A percentile compares a stretch with the other conserved stretches of the same genome.
phyloP scores from a whole-genome alignment of 2,329 filamentous ascomycete genomes.

The Alternaria infectoria region DNA sequence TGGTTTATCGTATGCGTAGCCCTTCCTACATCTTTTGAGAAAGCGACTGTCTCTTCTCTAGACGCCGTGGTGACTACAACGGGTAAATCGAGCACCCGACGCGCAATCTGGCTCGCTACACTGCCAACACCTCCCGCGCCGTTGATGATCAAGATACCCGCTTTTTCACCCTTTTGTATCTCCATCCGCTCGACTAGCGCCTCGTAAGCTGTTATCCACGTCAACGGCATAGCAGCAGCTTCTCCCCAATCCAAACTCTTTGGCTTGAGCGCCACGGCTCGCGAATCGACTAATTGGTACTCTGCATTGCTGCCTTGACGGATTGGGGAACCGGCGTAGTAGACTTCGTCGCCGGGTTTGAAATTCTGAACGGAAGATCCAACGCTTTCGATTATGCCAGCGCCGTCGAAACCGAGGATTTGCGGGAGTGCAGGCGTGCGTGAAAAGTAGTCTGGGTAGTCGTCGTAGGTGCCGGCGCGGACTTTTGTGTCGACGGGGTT shows the following conservation, averaged over 20 bases:
- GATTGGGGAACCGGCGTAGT: slow-evolving; percentile 9
- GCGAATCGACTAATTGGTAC: slow-evolving; percentile 6
- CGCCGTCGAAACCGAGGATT: slow-evolving; percentile 11
- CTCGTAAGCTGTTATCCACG: slow-evolving; percentile 12
- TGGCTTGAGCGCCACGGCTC: slow-evolving; percentile 8
- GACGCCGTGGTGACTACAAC: slow-evolving; percentile 12
- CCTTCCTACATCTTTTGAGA: slow-evolving; percentile 7
- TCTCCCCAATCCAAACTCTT: slow-evolving; percentile 8
- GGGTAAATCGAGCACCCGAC: slow-evolving; percentile 4
- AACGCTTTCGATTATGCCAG: slow-evolving; percentile 2
- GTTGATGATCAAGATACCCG: slow-evolving; percentile 8
- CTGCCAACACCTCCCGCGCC: slow-evolving; percentile 10
- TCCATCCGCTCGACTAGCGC: slow-evolving; percentile 6
- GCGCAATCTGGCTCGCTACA: slow-evolving; percentile 10
- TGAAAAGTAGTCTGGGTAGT: slow-evolving; percentile 11
- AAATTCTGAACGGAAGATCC: not conserved
- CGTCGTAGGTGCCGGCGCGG: slow-evolving; percentile 9
- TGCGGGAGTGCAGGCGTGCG: slow-evolving; percentile 4
- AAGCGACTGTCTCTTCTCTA: slow-evolving; percentile 6
- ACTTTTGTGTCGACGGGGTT: slow-evolving; percentile 11
- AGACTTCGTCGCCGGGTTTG: slow-evolving; percentile 4
- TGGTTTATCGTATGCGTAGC: slow-evolving; percentile 9
- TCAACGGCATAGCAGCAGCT: slow-evolving; percentile 10
- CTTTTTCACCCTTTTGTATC: not conserved
- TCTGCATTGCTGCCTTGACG: slow-evolving; percentile 12